Conservation (phyloP, 2,329 filamentous ascomycete species). For the Amphichorda felina region DNA sequence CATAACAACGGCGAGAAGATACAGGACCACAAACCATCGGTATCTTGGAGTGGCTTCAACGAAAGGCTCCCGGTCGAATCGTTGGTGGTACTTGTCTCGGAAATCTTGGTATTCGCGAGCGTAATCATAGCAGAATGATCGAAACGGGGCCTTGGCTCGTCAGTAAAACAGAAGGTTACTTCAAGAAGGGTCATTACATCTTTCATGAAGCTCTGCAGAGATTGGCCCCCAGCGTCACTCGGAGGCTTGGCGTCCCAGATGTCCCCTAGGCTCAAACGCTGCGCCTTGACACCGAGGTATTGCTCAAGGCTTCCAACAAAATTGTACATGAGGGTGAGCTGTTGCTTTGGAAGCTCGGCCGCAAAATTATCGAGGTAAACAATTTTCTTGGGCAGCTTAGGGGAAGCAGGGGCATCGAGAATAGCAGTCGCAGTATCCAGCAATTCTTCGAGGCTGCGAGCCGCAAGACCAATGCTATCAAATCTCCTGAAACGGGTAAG, state of each 20-base stretch:
- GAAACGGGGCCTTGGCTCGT: constrained; percentile 15
- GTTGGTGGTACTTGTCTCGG: constrained; percentile 10
- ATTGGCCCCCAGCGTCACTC: constrained; percentile 7
- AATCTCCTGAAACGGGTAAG: constrained; percentile 8
- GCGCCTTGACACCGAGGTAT: constrained; percentile 7
- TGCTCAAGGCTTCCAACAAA: constrained; percentile 15
- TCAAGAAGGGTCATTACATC: constrained; percentile 11
- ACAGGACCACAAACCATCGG: constrained; percentile 13
- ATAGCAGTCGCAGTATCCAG: constrained; percentile 8
- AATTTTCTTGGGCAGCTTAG: constrained; percentile 7
- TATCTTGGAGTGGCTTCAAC: constrained; percentile 15
- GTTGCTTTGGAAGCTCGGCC: constrained; percentile 1
- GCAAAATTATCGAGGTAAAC: constrained; percentile 14
- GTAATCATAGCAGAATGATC: constrained; percentile 19
- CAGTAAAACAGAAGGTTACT: neutral
- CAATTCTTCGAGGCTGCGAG: constrained; percentile 13
- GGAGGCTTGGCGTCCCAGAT: constrained; percentile 12
- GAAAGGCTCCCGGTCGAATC: constrained; percentile 12
- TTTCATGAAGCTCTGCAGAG: constrained; percentile 14
- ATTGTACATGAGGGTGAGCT: constrained; percentile 5
- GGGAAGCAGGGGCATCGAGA: constrained; percentile 4
- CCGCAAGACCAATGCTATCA: constrained; percentile 10
- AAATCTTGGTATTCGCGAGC: constrained; percentile 17
- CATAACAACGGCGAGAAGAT: neutral
- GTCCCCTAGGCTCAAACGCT: constrained; percentile 7